Evolutionary conservation across 306 rosid species (phyloP).

Genomic region (cucumber (Cucumis sativus)): DNA sequence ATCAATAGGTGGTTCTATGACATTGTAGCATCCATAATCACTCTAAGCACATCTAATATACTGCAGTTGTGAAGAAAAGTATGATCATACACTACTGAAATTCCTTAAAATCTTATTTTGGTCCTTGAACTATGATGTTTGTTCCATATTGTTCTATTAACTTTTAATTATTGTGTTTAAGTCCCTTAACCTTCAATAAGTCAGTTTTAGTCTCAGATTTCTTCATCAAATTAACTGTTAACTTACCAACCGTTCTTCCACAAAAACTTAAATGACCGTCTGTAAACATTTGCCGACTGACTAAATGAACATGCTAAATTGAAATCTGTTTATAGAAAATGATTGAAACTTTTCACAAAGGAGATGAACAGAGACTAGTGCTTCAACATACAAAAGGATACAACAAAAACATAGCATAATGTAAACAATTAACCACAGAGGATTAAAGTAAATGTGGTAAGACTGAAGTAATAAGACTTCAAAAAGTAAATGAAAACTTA

Average conservation of each 20-base stretch:
- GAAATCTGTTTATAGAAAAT: background rate
- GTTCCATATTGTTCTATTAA: background rate
- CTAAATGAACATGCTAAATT: background rate
- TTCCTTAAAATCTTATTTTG: background rate
- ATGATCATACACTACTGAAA: background rate
- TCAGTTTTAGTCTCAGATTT: background rate
- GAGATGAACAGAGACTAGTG: too few relatives aligned
- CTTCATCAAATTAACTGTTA: background rate
- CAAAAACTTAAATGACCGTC: background rate
- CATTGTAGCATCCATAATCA: slow-evolving; percentile 71
- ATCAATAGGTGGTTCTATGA: slow-evolving; percentile 89
- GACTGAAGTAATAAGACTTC: too few relatives aligned
- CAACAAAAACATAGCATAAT: too few relatives aligned
- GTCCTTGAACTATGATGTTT: background rate
- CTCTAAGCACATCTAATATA: slow-evolving; percentile 81
- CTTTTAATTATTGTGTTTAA: background rate
- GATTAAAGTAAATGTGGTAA: too few relatives aligned
- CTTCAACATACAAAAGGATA: too few relatives aligned
- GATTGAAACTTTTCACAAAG: too few relatives aligned
- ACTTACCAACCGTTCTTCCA: background rate
- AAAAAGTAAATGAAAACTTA: too few relatives aligned
- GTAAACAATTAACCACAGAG: too few relatives aligned
- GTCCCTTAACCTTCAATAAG: background rate
- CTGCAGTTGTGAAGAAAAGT: slow-evolving; percentile 27
- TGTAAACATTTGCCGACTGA: background rate